Conservation (phyloP, 2,329 filamentous ascomycete genomes). For the Fusarium chaquense region DNA sequence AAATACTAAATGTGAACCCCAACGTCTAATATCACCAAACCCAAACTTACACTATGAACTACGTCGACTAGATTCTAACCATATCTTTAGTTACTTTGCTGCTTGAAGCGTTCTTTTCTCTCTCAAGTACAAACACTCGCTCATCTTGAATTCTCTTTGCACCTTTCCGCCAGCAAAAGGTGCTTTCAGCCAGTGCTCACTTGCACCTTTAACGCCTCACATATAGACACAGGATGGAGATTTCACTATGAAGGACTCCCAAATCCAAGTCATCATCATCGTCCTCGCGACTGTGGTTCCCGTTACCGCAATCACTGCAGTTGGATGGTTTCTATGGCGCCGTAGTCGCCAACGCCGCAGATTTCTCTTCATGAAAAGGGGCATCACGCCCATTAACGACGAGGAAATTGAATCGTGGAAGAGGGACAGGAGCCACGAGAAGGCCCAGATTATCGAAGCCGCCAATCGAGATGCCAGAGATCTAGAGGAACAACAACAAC, state of each 20-base stretch:
- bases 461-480: slow-evolving; percentile 16
- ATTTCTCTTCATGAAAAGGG: slow-evolving; percentile 62
- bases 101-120: not conserved
- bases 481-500: slow-evolving; percentile 16
- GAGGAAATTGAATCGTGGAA: slow-evolving; percentile 76
- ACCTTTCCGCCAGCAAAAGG: slow-evolving; percentile 7
- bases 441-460: slow-evolving; percentile 46
- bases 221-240: slow-evolving; percentile 39
- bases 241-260: slow-evolving; percentile 43
- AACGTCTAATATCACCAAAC: slow-evolving; percentile 1
- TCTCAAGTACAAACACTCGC: slow-evolving; percentile 14
- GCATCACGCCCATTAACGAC: slow-evolving; percentile 72
- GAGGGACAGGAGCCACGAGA: slow-evolving; percentile 52
- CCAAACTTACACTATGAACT: not conserved
- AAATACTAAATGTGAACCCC: not conserved
- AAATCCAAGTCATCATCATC: slow-evolving; percentile 61
- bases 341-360: slow-evolving; percentile 53
- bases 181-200: slow-evolving; percentile 1
- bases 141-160: slow-evolving; percentile 15
- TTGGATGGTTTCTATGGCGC: slow-evolving; percentile 54
- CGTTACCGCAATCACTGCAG: slow-evolving; percentile 53
- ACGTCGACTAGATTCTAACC: slow-evolving; percentile 17
- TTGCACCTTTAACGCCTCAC: slow-evolving; percentile 4
- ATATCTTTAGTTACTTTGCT: slow-evolving; percentile 6
- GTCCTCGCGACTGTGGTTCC: slow-evolving; percentile 65